Evolutionary conservation across 768 basidiomycete species (phyloP).

Genomic region (Paxillus involutus): DNA sequence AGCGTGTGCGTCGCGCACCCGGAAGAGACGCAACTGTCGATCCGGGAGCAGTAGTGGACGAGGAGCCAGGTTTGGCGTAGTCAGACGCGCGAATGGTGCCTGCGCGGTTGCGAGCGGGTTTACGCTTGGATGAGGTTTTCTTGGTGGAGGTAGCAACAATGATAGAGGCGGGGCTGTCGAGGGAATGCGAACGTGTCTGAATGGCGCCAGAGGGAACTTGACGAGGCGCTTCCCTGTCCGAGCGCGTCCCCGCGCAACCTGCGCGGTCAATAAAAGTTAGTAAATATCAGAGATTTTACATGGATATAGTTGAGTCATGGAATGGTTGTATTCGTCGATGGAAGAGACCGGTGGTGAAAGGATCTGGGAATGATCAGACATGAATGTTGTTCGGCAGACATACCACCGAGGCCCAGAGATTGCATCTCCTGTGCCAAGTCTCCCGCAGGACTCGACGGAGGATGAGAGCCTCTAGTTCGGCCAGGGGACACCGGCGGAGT

Average conservation of each 20-base stretch:
- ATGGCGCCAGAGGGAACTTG: background rate
- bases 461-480: background rate
- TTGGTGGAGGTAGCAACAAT: conserved; percentile 9
- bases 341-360: background rate
- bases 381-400: conserved; percentile 8
- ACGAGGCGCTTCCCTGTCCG: conserved; percentile 6
- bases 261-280: conserved; percentile 2
- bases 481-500: conserved; percentile 5
- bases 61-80: conserved; percentile 22
- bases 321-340: background rate
- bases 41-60: conserved; percentile 1
- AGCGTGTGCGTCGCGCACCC: conserved; percentile 43
- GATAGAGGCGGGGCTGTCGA: conserved; percentile 12
- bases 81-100: conserved; percentile 55
- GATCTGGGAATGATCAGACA: background rate
- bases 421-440: conserved; percentile 20
- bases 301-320: background rate
- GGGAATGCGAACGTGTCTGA: conserved; percentile 20
- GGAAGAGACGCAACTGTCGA: background rate
- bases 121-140: conserved; percentile 8
- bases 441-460: conserved; percentile 18
- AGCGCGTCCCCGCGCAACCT: conserved; percentile 15
- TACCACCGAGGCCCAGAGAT: conserved; percentile 28
- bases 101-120: conserved; percentile 37
- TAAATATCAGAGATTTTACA: background rate